Evolutionary conservation across 768 basidiomycete genomes (phyloP), one percentile per base, ranked within the genome.

Genomic region (Psilocybe sp.): DNA sequence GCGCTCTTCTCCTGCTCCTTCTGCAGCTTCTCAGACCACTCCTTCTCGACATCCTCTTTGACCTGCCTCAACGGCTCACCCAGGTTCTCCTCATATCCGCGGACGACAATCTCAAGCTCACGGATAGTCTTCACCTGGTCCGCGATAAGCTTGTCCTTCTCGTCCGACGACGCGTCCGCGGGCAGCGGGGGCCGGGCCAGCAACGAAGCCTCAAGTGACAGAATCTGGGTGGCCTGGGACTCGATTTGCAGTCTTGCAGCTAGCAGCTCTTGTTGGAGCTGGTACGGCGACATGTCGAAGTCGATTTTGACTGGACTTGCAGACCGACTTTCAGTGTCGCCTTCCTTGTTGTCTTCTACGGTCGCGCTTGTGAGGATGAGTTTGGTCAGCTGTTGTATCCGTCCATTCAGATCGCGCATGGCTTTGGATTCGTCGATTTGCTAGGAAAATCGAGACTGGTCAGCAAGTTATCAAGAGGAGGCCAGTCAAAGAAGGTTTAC

Each of bases 181-280:
- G 85, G 80, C 9, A 87, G 66, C 33, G 79, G 75, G 0, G 91
- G 88, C 4, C 89, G 80, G 6, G 87, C 77, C 2, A 81, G 76
- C 5, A 96, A 75, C 0, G 90, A 81, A 0, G 81, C 84, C 64
- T 94, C 89, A 3, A 96, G 77, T 0, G 90, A 88, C 2, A 92
- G 75, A 42, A 96, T 91, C 58, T 95, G 90, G 6, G 79, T 85
- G 0, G 84, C 78, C 59, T 96, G 92, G 0, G 87, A 80, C 38
- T 92, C 87, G 33, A 96, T 67, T 55, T 93, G 81, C 15, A 84
- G 78, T 20, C 88, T 79, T 1, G 91, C 84, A 0, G 83, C 75
- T 14, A 95, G 82, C 14, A 96, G 79, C 53, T 94, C 90, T 74
- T 95, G 89, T 71, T 94, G 92, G 1, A 96, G 87, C 72, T 92